Evolutionary conservation across 345 rosid genomes (phyloP).

Genomic region (Xanthoceras sorbifolium): DNA sequence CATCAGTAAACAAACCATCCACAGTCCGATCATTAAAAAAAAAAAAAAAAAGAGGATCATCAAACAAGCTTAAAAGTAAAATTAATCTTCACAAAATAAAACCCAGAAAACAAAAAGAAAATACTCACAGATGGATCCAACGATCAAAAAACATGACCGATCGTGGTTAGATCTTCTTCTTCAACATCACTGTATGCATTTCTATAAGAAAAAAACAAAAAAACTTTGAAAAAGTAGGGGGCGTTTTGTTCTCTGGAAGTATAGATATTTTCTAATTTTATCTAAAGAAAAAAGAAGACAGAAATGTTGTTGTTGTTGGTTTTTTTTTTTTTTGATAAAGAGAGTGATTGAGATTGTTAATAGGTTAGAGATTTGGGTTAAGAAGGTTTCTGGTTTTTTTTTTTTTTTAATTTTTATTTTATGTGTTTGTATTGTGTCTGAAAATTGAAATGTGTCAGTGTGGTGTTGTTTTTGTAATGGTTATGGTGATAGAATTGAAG

Average conservation of each 20-base stretch:
- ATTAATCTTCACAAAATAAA: slow-evolving; percentile 19
- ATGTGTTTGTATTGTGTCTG: background rate
- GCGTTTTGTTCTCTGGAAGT: background rate
- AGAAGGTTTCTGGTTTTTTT: background rate
- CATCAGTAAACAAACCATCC: slow-evolving; percentile 15
- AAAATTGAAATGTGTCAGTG: slow-evolving; percentile 15
- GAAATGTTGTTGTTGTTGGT: background rate
- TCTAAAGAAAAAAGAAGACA: background rate
- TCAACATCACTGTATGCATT: slow-evolving; percentile 18
- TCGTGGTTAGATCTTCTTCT: slow-evolving; percentile 31
- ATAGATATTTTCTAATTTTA: background rate
- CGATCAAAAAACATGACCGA: slow-evolving; percentile 32
- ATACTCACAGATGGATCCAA: slow-evolving; percentile 60
- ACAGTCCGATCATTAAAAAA: slow-evolving; percentile 42
- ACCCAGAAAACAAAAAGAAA: slow-evolving; percentile 21
- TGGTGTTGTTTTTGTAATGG: background rate
- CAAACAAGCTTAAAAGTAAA: slow-evolving; percentile 24
- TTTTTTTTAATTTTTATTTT: background rate
- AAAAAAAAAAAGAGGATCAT: too few species aligned
- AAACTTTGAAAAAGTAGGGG: background rate
- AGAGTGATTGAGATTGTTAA: background rate
- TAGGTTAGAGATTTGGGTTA: background rate
- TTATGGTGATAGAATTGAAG: background rate
- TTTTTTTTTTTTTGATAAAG: background rate
- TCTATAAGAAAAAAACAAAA: background rate